Evolutionary conservation across 1,284 basidiomycete genomes (phyloP).

Genomic region (Melampsora americana): DNA sequence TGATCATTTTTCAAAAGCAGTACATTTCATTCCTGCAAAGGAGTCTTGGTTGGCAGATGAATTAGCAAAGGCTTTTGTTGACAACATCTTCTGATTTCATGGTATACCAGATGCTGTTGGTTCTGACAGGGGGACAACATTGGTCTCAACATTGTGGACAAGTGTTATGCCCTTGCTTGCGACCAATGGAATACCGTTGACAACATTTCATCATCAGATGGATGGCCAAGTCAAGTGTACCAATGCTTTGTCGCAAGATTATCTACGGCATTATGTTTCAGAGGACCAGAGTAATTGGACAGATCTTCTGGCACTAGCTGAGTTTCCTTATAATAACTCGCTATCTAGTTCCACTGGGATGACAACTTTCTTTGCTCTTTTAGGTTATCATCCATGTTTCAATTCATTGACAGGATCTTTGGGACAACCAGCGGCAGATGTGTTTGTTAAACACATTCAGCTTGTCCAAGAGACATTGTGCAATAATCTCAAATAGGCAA

Average conservation of each 20-base stretch:
- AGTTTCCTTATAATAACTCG: background rate
- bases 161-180: no score
- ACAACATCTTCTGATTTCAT: conserved; percentile 13
- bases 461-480: background rate
- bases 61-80: background rate
- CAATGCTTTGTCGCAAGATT: conserved; percentile 19
- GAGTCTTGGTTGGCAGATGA: background rate
- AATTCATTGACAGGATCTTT: background rate
- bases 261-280: conserved; percentile 2
- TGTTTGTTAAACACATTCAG: background rate
- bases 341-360: background rate
- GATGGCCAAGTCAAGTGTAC: background rate
- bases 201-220: no score
- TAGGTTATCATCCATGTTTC: conserved; percentile 54
- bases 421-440: background rate
- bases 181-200: no score
- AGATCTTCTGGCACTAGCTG: background rate
- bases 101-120: conserved; percentile 15
- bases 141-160: no score
- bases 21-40: conserved; percentile 53
- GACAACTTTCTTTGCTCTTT: conserved; percentile 46
- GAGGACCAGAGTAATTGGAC: background rate
- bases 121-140: conserved; percentile 6
- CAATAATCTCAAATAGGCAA: background rate
- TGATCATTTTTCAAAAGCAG: no score